Percentiles rank a stretch among this genome's conserved stretches.
Conservation (phyloP, 805 yeast species). For the Hanseniaspora meyeri region DNA sequence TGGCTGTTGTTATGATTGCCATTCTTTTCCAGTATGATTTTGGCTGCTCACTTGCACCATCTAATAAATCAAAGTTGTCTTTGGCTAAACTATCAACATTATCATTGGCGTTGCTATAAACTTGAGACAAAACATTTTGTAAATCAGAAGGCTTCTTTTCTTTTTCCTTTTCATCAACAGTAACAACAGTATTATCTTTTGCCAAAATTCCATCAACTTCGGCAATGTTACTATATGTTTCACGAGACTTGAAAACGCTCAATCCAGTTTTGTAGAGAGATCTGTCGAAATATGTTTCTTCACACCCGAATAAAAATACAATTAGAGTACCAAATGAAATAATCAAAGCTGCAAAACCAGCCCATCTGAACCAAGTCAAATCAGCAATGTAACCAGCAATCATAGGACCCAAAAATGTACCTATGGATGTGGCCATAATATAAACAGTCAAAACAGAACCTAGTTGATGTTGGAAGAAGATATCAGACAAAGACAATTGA, state of each 20-base stretch:
- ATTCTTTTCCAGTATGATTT: conserved; percentile 37
- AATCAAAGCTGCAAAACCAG: conserved; percentile 55
- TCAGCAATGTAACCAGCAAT: conserved; percentile 63
- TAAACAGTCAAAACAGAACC: conserved; percentile 62
- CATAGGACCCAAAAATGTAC: conserved; percentile 69
- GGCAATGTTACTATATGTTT: background rate
- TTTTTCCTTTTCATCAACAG: background rate
- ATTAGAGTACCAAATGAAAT: conserved; percentile 47
- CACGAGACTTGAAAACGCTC: conserved; percentile 17
- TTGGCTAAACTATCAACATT: conserved; percentile 4
- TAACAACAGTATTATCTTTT: background rate
- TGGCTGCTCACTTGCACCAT: conserved; percentile 33
- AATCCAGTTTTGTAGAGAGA: conserved; percentile 30
- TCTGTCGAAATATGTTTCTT: conserved; percentile 60
- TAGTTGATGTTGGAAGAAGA: conserved; percentile 65
- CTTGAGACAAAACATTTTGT: conserved; percentile 14
- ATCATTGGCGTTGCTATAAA: conserved; percentile 15
- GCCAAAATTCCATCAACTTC: conserved; percentile 6
- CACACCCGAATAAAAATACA: conserved; percentile 47
- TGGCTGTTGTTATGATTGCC: conserved; percentile 41
- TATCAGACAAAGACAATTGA: conserved; percentile 56
- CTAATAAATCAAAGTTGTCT: conserved; percentile 19
- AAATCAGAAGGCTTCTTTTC: background rate
- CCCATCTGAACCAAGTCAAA: conserved; percentile 61
- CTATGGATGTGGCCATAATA: conserved; percentile 61